These are phyloP conservation scores for Rheum nobile DNA, from an alignment of 148 eudicot species.

Conservation along the genomic window DNA sequence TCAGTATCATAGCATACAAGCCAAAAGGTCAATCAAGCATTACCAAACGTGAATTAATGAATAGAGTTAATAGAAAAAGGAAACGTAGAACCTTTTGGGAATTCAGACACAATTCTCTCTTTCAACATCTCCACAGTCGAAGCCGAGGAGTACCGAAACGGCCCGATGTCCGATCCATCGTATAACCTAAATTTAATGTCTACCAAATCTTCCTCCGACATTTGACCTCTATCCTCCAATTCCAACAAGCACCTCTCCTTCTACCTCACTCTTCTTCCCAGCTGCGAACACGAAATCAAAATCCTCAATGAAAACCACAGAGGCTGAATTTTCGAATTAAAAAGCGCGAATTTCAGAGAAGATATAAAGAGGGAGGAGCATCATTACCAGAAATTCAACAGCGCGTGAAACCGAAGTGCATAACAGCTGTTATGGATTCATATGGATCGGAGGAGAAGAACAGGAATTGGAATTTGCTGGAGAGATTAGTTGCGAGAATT, in stretches of 20 bases:
- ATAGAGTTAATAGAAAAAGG: not conserved
- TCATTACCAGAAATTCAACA: not conserved
- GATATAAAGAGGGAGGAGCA: not conserved
- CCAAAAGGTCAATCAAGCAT: not conserved
- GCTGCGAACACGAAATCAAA: not conserved
- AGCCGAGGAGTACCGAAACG: conserved; percentile 45
- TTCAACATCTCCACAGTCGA: conserved; percentile 67
- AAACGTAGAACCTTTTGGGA: conserved; percentile 61
- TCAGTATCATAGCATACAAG: not conserved
- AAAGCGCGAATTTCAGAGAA: not conserved
- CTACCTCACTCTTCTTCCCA: not conserved
- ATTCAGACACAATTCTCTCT: conserved; percentile 59
- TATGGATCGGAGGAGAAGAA: not conserved
- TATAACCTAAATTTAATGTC: conserved; percentile 71
- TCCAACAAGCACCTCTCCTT: not conserved
- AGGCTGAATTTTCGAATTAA: not conserved
- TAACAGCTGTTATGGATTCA: not conserved
- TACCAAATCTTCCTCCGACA: conserved; percentile 66
- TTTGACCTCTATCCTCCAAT: conserved; percentile 11
- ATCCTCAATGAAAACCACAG: not conserved
- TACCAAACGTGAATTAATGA: not conserved
- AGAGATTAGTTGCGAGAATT: not conserved
- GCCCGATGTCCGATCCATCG: conserved; percentile 87
- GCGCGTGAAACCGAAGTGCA: not conserved
- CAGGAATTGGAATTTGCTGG: not conserved